phyloP scores from a whole-genome alignment of 495 filamentous ascomycete species.

The Penicillium dipodomyicola region DNA sequence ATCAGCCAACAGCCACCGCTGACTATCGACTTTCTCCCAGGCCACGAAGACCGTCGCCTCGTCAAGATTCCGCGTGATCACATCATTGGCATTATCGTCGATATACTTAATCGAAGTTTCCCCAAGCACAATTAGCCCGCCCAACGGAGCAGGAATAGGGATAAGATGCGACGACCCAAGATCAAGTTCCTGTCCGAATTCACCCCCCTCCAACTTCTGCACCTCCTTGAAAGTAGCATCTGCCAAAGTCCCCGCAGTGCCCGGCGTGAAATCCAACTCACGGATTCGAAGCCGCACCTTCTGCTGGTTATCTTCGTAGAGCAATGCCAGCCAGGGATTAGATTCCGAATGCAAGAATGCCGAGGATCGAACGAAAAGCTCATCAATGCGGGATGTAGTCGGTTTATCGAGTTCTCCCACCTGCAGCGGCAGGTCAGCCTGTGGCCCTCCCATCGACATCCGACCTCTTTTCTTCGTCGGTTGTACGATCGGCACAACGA shows the following conservation, averaged over 20 bases:
- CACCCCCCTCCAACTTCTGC: constrained; percentile 32
- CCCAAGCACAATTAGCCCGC: constrained; percentile 78
- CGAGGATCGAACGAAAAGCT: constrained; percentile 80
- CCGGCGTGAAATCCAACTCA: constrained; percentile 51
- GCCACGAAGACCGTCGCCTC: constrained; percentile 80
- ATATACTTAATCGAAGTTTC: constrained; percentile 84
- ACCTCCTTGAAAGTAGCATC: constrained; percentile 53
- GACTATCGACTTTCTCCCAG: constrained; percentile 80
- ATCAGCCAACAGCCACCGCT: constrained; percentile 82
- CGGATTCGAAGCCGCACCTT: constrained; percentile 62
- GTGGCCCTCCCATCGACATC: constrained; percentile 22
- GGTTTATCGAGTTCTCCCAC: constrained; percentile 64
- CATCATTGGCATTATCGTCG: constrained; percentile 64
- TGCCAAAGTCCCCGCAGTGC: constrained; percentile 42
- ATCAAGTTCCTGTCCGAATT: constrained; percentile 60
- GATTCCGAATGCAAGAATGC: constrained; percentile 73
- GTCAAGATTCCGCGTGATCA: constrained; percentile 57
- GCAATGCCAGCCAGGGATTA: constrained; percentile 75
- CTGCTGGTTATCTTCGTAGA: constrained; percentile 71
- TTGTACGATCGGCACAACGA: constrained; percentile 66
- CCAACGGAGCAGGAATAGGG: constrained; percentile 65
- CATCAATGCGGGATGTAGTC: constrained; percentile 72
- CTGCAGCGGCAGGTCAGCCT: constrained; percentile 38
- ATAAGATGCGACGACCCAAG: constrained; percentile 77
- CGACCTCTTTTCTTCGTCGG: constrained; percentile 53